Percentiles rank a stretch among this genome's conserved stretches.
Evolutionary conservation across 176 grass and related monocot genomes (phyloP).

Genomic region (Dendrocalamus sinicus): DNA sequence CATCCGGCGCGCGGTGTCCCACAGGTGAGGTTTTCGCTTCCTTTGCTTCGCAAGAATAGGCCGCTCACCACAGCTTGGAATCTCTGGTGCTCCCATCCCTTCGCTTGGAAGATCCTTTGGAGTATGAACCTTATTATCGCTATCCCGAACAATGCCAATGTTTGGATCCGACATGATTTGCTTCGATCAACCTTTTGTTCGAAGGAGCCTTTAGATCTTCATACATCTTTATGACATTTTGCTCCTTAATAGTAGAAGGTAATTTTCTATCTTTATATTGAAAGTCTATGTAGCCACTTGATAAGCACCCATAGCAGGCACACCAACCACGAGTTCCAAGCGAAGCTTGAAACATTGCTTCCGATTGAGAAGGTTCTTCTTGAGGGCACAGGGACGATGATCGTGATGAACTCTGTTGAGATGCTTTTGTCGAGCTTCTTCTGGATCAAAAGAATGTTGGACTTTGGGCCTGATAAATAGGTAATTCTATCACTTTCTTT

Average conservation of each 20-base stretch:
- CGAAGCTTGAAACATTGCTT: slow-evolving; percentile 61
- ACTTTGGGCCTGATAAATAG: slow-evolving; percentile 48
- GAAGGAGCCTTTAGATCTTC: slow-evolving; percentile 57
- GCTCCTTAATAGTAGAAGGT: slow-evolving; percentile 32
- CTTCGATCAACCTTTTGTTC: slow-evolving; percentile 49
- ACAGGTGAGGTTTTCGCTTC: slow-evolving; percentile 43
- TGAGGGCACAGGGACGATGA: slow-evolving; percentile 47
- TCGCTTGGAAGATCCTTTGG: slow-evolving; percentile 45
- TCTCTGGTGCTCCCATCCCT: slow-evolving; percentile 16
- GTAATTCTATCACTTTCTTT: neutral
- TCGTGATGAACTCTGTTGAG: slow-evolving; percentile 61
- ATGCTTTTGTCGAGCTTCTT: slow-evolving; percentile 68
- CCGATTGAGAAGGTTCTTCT: slow-evolving; percentile 60
- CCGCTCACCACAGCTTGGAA: slow-evolving; percentile 41
- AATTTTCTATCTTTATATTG: slow-evolving; percentile 53
- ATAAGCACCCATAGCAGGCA: slow-evolving; percentile 70
- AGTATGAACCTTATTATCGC: slow-evolving; percentile 41
- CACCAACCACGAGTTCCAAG: slow-evolving; percentile 72
- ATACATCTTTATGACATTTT: slow-evolving; percentile 47
- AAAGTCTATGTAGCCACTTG: slow-evolving; percentile 70
- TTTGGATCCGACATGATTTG: slow-evolving; percentile 44
- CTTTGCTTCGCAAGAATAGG: slow-evolving; percentile 48
- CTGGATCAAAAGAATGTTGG: slow-evolving; percentile 59
- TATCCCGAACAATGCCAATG: slow-evolving; percentile 46
- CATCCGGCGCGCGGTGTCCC: slow-evolving; percentile 38